Evolutionary conservation across 495 filamentous ascomycete genomes (phyloP), one percentile per base, ranked within the genome.

Genomic region (Beverwykella pulmonaria): DNA sequence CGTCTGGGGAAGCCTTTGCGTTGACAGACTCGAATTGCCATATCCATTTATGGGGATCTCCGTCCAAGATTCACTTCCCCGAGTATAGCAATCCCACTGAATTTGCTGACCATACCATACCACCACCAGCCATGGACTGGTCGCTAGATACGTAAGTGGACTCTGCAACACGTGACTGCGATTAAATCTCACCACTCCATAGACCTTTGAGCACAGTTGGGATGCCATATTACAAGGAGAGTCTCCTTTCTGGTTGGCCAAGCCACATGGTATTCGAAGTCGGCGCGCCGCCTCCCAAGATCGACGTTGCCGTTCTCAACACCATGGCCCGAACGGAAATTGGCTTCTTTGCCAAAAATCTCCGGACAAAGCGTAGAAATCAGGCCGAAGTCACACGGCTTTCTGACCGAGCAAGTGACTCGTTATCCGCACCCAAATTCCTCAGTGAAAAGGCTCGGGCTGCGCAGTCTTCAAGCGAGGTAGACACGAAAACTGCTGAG

Each of bases 151-250:
- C 82, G 85, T 90, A 74, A 77, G 86, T 82, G 17, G 8, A 50
- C 49, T 20, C 17, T 25, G 9, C 27, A 50, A 17, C 39, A 59
- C 12, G 17, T 54, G 23, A 20, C 32, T 4, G 22, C 2, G 9
- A 7, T 53, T 17, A 17, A 12, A 26, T 55, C 20, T 17, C 30
- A 65, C 47, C 1, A 29, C 25, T 14, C 25, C 63, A 12, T 47
- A 93, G 89, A 12, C 92, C 94, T 1, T 74, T 97, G 63, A 97
- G 86, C 75, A 84, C 85, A 56, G 80, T 97, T 61, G 94, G 94
- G 15, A 90, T 99, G 86, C 94, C 94, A 0, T 96, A 90, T 76
- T 98, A 98, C 73, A 86, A 91, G 39, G 93, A 98, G 62, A 80
- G 82, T 39, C 83, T 99, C 17, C 82, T 93, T 34, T 98, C 95